Evolutionary conservation across 2,329 filamentous ascomycete genomes (phyloP).

Genomic region (Neofusicoccum sp.): DNA sequence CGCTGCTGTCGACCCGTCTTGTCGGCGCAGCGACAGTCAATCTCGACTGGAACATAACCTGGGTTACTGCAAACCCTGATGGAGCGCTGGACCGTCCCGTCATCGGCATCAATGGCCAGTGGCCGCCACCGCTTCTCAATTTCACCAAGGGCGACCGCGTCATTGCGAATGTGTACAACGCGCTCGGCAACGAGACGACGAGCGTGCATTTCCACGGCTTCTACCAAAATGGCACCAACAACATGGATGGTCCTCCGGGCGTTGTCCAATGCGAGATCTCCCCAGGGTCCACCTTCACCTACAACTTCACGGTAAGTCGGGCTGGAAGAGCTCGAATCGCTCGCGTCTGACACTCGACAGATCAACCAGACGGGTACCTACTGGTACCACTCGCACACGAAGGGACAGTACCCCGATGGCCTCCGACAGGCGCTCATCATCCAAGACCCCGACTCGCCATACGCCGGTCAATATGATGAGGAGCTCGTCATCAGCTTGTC

Average conservation of each 20-base stretch:
- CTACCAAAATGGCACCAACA: slow-evolving; percentile 71
- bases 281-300: slow-evolving; percentile 62
- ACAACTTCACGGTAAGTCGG: slow-evolving; percentile 60
- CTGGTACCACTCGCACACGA: slow-evolving; percentile 67
- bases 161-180: slow-evolving; percentile 67
- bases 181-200: slow-evolving; percentile 62
- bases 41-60: slow-evolving; percentile 54
- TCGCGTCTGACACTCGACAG: slow-evolving; percentile 23
- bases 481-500: slow-evolving; percentile 67
- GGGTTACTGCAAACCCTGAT: slow-evolving; percentile 57
- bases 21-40: slow-evolving; percentile 38
- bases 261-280: slow-evolving; percentile 59
- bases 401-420: slow-evolving; percentile 65
- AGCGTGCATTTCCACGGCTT: slow-evolving; percentile 76
- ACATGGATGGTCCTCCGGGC: slow-evolving; percentile 70
- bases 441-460: slow-evolving; percentile 57
- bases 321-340: background rate
- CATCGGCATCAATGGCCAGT: slow-evolving; percentile 73
- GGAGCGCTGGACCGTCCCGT: slow-evolving; percentile 48
- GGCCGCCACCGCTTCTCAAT: slow-evolving; percentile 70
- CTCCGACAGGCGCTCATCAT: slow-evolving; percentile 66
- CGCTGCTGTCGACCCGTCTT: slow-evolving; percentile 6
- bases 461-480: slow-evolving; percentile 53
- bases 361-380: slow-evolving; percentile 55
- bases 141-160: slow-evolving; percentile 72